Base-by-base conservation (phyloP, 148 eudicot genomes). In the Persicaria tinctoria region DNA sequence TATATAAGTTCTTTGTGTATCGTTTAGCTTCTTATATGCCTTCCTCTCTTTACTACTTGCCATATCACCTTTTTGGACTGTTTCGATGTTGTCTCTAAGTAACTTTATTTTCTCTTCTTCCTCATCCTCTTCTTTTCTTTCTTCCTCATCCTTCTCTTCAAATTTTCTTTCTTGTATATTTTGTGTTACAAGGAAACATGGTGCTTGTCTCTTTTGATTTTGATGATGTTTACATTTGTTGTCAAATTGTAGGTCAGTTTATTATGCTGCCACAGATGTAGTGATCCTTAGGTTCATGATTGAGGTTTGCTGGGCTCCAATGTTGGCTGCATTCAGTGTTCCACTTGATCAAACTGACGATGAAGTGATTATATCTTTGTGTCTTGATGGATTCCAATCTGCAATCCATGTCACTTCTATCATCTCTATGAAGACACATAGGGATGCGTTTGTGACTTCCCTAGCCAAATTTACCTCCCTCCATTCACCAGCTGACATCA, bases 261-360 rank as follows among this genome's bases (percentile, higher is more conserved):
- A 92, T 85, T 92, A 89, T 88, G 97, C 99, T 45, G 99, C 99
- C 60, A 92, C 97, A 76, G 97, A 96, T 86, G 93, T 85, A 59
- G 91, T 89, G 82, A 96, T 96, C 76, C 90, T 96, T 59, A 86
- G 97, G 75, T 96, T 96, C 90, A 96, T 96, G 99, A 83, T 96
- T 55, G 99, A 96, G 84, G 97, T 83, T 48, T 96, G 95, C 79
- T 96, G 99, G 99, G 99, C 99, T 77, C 99, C 99, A 69, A 92
- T 96, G 99, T 85, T 96, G 88, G 99, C 99, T 63, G 99, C 99
- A 75, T 96, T 96, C 83, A 96, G 97, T 79, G 99, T 96, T 82
- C 95, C 99, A 73, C 94, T 96, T 76, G 99, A 96, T 76, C 99
- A 87, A 88, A 93, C 90, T 86, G 99, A 96, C 11, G 99, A 96